Base-by-base conservation (phyloP, 129 eudicot species). In the Artemisia argyi region DNA sequence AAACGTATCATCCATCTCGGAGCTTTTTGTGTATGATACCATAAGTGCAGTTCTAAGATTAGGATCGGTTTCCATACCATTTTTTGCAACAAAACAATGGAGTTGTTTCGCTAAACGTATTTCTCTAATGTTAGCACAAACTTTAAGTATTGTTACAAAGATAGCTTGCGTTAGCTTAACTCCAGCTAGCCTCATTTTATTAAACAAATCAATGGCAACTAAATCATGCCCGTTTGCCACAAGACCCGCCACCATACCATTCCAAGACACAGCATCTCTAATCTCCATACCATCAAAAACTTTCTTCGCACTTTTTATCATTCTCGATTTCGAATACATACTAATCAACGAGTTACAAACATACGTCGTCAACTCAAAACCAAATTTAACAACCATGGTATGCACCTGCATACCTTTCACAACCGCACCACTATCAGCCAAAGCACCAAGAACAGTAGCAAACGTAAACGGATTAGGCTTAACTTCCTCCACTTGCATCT, bases 291-390 rank as follows among this genome's bases (percentile, higher is more conserved):
- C 68, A 53, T 75, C 82, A 84, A 94, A 94, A 17, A 90, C 89
- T 61, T 48, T 61, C 51, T 65, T 90, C 66, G 96, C 96, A 65
- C 69, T 79, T 64, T 61, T 39, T 44, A 81, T 54, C 86, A 79
- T 76, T 61, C 97, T 78, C 19, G 86, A 86, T 78, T 83, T 94
- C 8, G 91, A 85, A 82, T 94, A 94, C 96, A 90, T 78, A 82
- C 76, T 90, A 78, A 94, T 82, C 76, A 94, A 88, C 55, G 97
- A 83, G 67, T 94, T 94, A 32, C 89, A 86, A 58, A 88, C 99
- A 60, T 64, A 84, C 22, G 85, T 80, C 13, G 82, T 78, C 55
- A 81, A 44, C 60, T 88, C 91, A 73, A 88, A 88, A n/a, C 99
- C 97, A 53, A 60, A 80, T 78, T 90, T 94, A 11, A 88, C 71